These are phyloP conservation scores for Diaporthe sp. DNA, from an alignment of 2,329 filamentous ascomycete genomes.

Conservation along the genomic window DNA sequence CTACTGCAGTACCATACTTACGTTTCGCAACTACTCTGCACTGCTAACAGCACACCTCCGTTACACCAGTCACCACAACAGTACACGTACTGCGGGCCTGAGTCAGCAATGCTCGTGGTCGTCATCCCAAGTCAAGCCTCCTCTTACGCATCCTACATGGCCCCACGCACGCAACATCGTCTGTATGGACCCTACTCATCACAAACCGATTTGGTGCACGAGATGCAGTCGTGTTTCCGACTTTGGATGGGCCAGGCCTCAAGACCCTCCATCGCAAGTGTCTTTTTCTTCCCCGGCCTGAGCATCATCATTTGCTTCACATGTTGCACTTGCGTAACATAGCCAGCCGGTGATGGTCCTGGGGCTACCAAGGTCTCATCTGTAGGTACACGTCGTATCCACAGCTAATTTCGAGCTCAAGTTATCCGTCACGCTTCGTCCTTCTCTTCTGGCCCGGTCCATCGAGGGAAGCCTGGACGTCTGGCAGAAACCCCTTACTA, in stretches of 20 bases:
- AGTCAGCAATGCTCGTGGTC: background rate
- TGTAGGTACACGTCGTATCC: background rate
- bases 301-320: background rate
- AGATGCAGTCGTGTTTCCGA: conserved; percentile 13
- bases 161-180: conserved; percentile 6
- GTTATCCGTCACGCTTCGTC: background rate
- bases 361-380: background rate
- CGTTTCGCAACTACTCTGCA: background rate
- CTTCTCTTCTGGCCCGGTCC: background rate
- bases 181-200: conserved; percentile 14
- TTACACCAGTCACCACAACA: background rate
- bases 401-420: background rate
- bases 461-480: background rate
- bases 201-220: background rate
- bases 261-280: background rate
- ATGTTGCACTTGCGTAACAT: background rate
- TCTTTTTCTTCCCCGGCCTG: background rate
- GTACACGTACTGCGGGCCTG: background rate
- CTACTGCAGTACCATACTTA: background rate
- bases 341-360: background rate
- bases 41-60: background rate
- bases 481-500: background rate
- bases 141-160: background rate
- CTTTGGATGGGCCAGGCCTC: background rate
- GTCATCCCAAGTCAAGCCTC: conserved; percentile 7